Percentiles rank a stretch among this genome's conserved stretches.
Evolutionary conservation across 805 yeast genomes (phyloP).

Genomic region (Phaffomyces opuntiae): DNA sequence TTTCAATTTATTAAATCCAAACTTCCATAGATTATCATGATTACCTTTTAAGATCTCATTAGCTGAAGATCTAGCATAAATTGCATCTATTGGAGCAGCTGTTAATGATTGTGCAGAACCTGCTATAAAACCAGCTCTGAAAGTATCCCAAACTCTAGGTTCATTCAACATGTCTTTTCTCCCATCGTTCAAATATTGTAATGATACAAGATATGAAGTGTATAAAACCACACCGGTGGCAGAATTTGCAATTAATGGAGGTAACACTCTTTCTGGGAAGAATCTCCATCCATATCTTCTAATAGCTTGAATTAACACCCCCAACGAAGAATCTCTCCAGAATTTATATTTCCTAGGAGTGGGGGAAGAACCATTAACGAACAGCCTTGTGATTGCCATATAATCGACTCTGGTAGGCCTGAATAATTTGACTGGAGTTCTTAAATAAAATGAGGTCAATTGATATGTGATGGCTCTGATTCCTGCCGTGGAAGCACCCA

Average conservation of each 20-base stretch:
- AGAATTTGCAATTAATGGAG: constrained; percentile 84
- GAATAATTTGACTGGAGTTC: constrained; percentile 80
- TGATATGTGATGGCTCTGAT: constrained; percentile 79
- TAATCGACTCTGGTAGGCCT: constrained; percentile 89
- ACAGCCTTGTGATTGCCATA: constrained; percentile 56
- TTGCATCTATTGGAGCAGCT: constrained; percentile 92
- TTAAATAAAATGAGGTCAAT: constrained; percentile 64
- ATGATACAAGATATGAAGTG: constrained; percentile 63
- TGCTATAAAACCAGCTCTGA: constrained; percentile 77
- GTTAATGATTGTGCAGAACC: constrained; percentile 85
- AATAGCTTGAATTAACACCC: constrained; percentile 63
- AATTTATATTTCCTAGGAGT: constrained; percentile 44
- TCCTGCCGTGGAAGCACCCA: constrained; percentile 81
- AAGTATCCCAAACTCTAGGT: constrained; percentile 42
- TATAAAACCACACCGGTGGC: constrained; percentile 84
- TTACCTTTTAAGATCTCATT: constrained; percentile 64
- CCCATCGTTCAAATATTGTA: constrained; percentile 31
- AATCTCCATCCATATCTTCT: constrained; percentile 79
- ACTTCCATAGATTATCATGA: constrained; percentile 70
- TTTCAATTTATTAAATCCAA: constrained; percentile 58
- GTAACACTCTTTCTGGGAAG: constrained; percentile 71
- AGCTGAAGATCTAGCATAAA: constrained; percentile 73
- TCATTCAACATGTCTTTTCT: constrained; percentile 17
- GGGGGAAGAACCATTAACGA: constrained; percentile 35
- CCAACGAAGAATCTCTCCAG: constrained; percentile 66